Conservation (phyloP, 192 early-diverging fungal genomes). For the Coemansia sp. region DNA sequence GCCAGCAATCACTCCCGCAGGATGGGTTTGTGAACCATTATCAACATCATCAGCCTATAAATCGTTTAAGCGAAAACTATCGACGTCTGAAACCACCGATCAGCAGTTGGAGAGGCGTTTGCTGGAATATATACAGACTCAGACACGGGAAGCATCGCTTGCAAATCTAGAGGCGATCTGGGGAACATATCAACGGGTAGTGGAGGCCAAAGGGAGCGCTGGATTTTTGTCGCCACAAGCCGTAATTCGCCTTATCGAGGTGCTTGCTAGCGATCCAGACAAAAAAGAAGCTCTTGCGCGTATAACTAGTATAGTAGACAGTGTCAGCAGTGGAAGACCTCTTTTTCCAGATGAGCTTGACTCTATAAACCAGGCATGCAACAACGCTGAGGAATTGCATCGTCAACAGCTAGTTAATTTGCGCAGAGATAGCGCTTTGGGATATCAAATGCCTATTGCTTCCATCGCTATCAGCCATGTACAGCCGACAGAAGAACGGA, state of each 20-base stretch:
- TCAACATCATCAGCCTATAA: neutral
- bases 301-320: conserved; percentile 12
- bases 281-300: conserved; percentile 22
- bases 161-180: conserved; percentile 33
- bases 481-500: neutral
- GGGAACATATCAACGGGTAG: conserved; percentile 27
- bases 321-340: conserved; percentile 11
- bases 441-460: neutral
- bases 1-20: neutral
- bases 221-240: conserved; percentile 17
- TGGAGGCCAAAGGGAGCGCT: neutral
- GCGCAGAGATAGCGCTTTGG: neutral
- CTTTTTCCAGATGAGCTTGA: conserved; percentile 23
- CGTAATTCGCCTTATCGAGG: conserved; percentile 24
- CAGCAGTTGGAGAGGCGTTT: neutral
- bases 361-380: conserved; percentile 23
- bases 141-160: conserved; percentile 13
- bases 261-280: conserved; percentile 31
- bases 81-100: neutral
- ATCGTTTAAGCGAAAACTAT: neutral
- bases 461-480: neutral
- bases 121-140: neutral
- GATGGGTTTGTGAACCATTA: neutral
- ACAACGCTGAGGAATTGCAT: conserved; percentile 5
- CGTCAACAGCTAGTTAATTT: neutral